These are phyloP conservation scores for Galeopsis tetrahit DNA, from an alignment of 257 asterid genomes.

Conservation along the genomic window DNA sequence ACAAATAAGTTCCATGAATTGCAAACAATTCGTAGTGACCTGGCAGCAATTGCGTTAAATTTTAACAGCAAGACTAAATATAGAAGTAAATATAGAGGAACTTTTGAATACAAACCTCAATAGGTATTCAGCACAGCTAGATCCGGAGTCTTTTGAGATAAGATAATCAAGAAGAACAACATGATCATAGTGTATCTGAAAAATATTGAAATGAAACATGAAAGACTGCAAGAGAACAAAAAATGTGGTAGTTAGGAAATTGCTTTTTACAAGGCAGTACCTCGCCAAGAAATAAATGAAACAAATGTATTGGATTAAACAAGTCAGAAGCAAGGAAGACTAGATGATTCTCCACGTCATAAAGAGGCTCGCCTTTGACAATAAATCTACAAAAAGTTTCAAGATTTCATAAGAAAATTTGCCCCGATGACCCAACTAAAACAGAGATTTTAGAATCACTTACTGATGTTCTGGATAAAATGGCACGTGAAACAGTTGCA, in stretches of 20 bases:
- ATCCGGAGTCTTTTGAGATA: conserved; percentile 87
- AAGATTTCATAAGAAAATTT: conserved; percentile 25
- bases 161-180: conserved; percentile 97
- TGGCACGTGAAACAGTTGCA: conserved; percentile 65
- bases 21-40: conserved; percentile 76
- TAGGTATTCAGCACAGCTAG: conserved; percentile 82
- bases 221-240: neutral
- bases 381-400: conserved; percentile 43
- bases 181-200: conserved; percentile 88
- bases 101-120: conserved; percentile 56
- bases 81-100: conserved; percentile 2
- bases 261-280: conserved; percentile 39
- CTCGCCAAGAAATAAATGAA: conserved; percentile 86
- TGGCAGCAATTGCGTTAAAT: conserved; percentile 38
- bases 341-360: conserved; percentile 37
- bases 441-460: conserved; percentile 34
- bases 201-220: neutral
- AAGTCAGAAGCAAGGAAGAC: conserved; percentile 55
- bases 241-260: neutral
- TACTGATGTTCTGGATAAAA: conserved; percentile 48
- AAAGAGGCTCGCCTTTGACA: conserved; percentile 33
- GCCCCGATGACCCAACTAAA: conserved; percentile 15
- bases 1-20: conserved; percentile 68
- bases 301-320: conserved; percentile 71
- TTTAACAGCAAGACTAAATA: conserved; percentile 8